phyloP scores from a whole-genome alignment of 805 yeast genomes.

The Scheffersomyces stipitis region DNA sequence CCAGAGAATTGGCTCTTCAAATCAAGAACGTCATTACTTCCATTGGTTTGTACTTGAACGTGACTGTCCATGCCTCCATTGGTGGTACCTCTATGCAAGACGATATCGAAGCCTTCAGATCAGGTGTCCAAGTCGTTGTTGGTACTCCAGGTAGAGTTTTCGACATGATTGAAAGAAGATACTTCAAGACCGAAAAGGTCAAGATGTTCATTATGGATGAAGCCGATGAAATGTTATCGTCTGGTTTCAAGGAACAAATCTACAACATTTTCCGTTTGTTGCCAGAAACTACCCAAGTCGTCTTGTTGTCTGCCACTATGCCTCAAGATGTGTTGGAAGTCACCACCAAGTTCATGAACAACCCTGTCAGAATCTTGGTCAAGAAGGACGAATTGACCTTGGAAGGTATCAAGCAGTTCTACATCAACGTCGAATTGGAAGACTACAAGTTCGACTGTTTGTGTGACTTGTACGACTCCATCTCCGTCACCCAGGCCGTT shows the following conservation, averaged over 20 bases:
- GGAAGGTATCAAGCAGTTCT: slow-evolving; percentile 93
- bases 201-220: slow-evolving; percentile 93
- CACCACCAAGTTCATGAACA: slow-evolving; percentile 86
- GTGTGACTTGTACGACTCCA: slow-evolving; percentile 91
- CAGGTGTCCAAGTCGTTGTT: slow-evolving; percentile 87
- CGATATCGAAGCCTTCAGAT: slow-evolving; percentile 71
- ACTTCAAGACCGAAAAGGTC: slow-evolving; percentile 67
- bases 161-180: slow-evolving; percentile 87
- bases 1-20: slow-evolving; percentile 94
- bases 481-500: slow-evolving; percentile 95
- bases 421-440: slow-evolving; percentile 87
- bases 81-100: slow-evolving; percentile 88
- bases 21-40: slow-evolving; percentile 85
- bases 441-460: slow-evolving; percentile 92
- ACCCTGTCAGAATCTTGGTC: slow-evolving; percentile 92
- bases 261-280: slow-evolving; percentile 84
- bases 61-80: slow-evolving; percentile 85
- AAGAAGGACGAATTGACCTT: slow-evolving; percentile 91
- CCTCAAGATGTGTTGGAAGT: slow-evolving; percentile 89
- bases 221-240: slow-evolving; percentile 91
- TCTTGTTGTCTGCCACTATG: slow-evolving; percentile 91
- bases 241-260: slow-evolving; percentile 95
- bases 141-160: slow-evolving; percentile 97
- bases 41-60: slow-evolving; percentile 84
- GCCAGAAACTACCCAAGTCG: slow-evolving; percentile 88